Conservation (phyloP, 2,329 filamentous ascomycete genomes). For the Pseudogymnoascus sp. region DNA sequence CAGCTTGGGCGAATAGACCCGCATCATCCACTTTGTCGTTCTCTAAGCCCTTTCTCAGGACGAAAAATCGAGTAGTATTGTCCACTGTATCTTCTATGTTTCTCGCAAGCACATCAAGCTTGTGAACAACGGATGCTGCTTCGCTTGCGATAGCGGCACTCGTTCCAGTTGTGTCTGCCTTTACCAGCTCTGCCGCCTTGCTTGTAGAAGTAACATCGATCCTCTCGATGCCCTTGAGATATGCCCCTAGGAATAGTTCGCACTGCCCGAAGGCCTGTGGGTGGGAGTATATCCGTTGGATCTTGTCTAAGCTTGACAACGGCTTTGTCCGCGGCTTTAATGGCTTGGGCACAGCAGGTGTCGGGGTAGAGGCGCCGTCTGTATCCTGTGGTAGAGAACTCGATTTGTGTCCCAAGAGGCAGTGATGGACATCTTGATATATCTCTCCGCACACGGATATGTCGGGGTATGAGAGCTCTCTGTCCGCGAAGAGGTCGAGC, state of each 20-base stretch:
- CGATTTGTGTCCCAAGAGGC: slow-evolving; percentile 55
- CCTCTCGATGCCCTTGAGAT: slow-evolving; percentile 68
- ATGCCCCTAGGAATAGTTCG: slow-evolving; percentile 60
- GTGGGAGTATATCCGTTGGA: slow-evolving; percentile 81
- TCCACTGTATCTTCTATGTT: slow-evolving; percentile 67
- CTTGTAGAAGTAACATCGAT: slow-evolving; percentile 83
- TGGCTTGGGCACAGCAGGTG: slow-evolving; percentile 42
- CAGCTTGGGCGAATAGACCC: background rate
- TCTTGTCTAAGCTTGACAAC: slow-evolving; percentile 46
- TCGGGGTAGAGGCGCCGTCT: slow-evolving; percentile 38
- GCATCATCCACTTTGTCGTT: slow-evolving; percentile 14
- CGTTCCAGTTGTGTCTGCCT: slow-evolving; percentile 48
- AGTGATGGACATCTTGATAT: slow-evolving; percentile 85
- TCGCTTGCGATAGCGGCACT: slow-evolving; percentile 73
- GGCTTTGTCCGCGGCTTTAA: slow-evolving; percentile 43
- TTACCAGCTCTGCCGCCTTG: slow-evolving; percentile 72
- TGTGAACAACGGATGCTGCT: slow-evolving; percentile 63
- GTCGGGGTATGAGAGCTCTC: slow-evolving; percentile 55
- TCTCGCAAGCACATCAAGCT: slow-evolving; percentile 61
- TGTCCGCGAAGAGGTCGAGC: slow-evolving; percentile 80
- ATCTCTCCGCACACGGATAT: slow-evolving; percentile 75
- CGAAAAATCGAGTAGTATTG: slow-evolving; percentile 75
- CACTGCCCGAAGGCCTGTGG: slow-evolving; percentile 96
- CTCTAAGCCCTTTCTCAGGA: slow-evolving; percentile 40
- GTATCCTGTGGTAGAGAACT: slow-evolving; percentile 7